phyloP scores from a whole-genome alignment of 768 basidiomycete species.

The Pseudohyphozyma bogoriensis region DNA sequence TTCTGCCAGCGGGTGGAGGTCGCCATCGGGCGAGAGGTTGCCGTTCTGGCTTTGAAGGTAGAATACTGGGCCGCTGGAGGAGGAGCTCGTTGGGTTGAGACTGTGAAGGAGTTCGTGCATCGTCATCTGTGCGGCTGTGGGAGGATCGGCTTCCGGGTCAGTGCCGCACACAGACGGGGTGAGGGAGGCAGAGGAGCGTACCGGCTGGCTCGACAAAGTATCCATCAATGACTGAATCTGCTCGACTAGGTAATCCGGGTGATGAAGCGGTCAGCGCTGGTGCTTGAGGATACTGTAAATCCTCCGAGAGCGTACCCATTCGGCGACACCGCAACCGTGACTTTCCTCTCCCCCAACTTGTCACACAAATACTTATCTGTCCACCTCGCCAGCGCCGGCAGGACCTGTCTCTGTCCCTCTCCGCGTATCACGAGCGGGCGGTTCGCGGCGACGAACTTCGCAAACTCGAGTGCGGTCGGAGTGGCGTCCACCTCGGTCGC shows the following conservation, averaged over 20 bases:
- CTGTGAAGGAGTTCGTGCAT: background rate
- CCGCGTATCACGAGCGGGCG: constrained; percentile 17
- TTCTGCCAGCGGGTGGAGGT: constrained; percentile 35
- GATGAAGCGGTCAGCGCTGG: too few relatives aligned
- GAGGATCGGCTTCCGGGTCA: background rate
- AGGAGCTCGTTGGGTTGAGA: background rate
- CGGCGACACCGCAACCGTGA: constrained; percentile 18
- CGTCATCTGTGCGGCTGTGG: constrained; percentile 8
- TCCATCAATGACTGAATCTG: constrained; percentile 25
- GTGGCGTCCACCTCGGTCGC: constrained; percentile 9
- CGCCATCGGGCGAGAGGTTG: constrained; percentile 54
- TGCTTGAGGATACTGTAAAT: too few relatives aligned
- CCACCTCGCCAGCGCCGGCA: constrained; percentile 14
- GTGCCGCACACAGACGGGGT: too few relatives aligned
- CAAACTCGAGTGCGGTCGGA: constrained; percentile 14
- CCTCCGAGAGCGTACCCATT: constrained; percentile 6
- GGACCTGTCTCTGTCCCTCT: background rate
- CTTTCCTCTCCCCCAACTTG: constrained; percentile 3
- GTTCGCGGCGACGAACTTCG: constrained; percentile 18
- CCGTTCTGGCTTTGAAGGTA: constrained; percentile 92
- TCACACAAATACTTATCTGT: constrained; percentile 13
- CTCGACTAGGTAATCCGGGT: too few relatives aligned
- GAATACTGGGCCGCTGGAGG: constrained; percentile 39
- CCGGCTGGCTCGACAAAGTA: constrained; percentile 25
- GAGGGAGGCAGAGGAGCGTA: background rate